Conservation (phyloP, 1,139 yeast species). For the Pneumocystis oryctolagi region DNA sequence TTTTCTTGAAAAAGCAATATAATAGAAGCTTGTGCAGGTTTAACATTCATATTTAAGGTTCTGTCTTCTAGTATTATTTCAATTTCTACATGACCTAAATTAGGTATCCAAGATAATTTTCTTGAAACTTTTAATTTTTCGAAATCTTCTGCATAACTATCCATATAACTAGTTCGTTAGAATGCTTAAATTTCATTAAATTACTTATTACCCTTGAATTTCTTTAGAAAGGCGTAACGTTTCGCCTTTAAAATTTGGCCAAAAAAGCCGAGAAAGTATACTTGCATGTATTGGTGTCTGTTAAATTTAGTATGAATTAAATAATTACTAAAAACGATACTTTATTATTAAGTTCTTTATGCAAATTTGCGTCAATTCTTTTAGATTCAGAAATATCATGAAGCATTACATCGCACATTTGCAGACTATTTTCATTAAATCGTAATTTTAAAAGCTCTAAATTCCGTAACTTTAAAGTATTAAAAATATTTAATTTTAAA, state of each 20-base stretch:
- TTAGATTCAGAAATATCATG: slow-evolving; percentile 39
- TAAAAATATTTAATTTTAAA: slow-evolving; percentile 13
- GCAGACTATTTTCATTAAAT: slow-evolving; percentile 53
- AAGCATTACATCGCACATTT: slow-evolving; percentile 70
- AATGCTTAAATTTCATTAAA: not conserved
- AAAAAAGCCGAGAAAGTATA: slow-evolving; percentile 29
- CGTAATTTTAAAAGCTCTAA: slow-evolving; percentile 44
- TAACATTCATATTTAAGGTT: slow-evolving; percentile 33
- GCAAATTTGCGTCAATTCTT: slow-evolving; percentile 20
- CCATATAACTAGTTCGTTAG: slow-evolving; percentile 24
- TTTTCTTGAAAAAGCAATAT: slow-evolving; percentile 39
- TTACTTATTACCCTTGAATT: slow-evolving; percentile 21
- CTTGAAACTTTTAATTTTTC: slow-evolving; percentile 40
- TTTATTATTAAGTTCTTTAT: slow-evolving; percentile 10
- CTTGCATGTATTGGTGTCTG: slow-evolving; percentile 17
- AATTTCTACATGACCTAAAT: slow-evolving; percentile 48
- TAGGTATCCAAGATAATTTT: slow-evolving; percentile 41
- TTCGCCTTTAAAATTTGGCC: slow-evolving; percentile 38
- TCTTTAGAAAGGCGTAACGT: slow-evolving; percentile 34
- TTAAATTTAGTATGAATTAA: not conserved
- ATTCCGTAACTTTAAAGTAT: slow-evolving; percentile 21
- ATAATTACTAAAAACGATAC: not conserved
- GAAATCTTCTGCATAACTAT: slow-evolving; percentile 32
- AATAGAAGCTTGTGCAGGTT: slow-evolving; percentile 58
- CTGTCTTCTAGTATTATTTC: slow-evolving; percentile 39